phyloP scores from a whole-genome alignment of 1,284 basidiomycete species.

The Anthracocystis setariae region DNA sequence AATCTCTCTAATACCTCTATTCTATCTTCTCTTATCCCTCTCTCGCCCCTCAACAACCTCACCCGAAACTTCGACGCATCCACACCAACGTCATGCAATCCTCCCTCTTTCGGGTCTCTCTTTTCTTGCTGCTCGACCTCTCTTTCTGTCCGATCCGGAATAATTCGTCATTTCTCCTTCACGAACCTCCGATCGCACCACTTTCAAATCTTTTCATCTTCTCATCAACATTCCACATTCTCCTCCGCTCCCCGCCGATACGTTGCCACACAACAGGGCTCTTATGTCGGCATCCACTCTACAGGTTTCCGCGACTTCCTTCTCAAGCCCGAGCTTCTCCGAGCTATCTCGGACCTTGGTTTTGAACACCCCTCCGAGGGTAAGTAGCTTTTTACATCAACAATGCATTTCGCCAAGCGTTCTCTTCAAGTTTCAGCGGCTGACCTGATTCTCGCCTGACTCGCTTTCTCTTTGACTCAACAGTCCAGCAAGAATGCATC shows the following conservation, averaged over 20 bases:
- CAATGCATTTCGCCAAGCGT: too few relatives aligned
- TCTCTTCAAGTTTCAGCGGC: too few relatives aligned
- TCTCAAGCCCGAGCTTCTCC: slow-evolving; percentile 93
- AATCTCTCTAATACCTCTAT: slow-evolving; percentile 56
- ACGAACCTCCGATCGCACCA: too few relatives aligned
- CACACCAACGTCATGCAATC: background rate
- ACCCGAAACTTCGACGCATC: background rate
- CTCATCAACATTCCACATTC: background rate
- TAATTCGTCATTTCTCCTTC: too few relatives aligned
- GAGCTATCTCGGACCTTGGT: slow-evolving; percentile 97
- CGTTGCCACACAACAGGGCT: slow-evolving; percentile 49
- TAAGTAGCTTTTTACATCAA: slow-evolving; percentile 72
- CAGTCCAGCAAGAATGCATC: slow-evolving; percentile 99
- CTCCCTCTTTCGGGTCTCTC: too few relatives aligned
- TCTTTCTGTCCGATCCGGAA: too few relatives aligned
- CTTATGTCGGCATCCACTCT: slow-evolving; percentile 68
- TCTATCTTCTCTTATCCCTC: slow-evolving; percentile 17
- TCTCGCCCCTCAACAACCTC: background rate
- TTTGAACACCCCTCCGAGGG: slow-evolving; percentile 99
- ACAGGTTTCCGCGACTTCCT: slow-evolving; percentile 79
- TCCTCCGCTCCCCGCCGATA: slow-evolving; percentile 2
- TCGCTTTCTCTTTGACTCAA: background rate
- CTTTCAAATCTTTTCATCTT: background rate
- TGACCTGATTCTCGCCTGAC: background rate
- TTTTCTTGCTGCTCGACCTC: too few relatives aligned